Base-by-base conservation (phyloP, 176 grass and related monocot genomes). In the Bolboschoenus planiculmis region DNA sequence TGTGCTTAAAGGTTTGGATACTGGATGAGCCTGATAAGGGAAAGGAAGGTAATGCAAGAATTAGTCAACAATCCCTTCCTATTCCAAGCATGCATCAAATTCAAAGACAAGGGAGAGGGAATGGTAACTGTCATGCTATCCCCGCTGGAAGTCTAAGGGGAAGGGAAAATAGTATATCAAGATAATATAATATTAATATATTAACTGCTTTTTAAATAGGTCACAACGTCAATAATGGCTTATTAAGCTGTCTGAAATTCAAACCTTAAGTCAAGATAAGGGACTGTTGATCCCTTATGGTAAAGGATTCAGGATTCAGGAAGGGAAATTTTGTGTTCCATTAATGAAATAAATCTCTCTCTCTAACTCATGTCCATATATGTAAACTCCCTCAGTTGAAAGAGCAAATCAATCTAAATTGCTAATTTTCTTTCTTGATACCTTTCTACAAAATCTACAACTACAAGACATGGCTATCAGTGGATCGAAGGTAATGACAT, bases 371-470 rank as follows among this genome's bases (percentile, higher is more conserved):
- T 7, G 23, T 26, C 3, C 36, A 80, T 34, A 56, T 80, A 79
- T 4, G 7, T 40, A 1, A 30, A 18, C 21, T 80, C 35, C 44
- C 23, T 30, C 20, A 14, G 23, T 23, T 51, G 29, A 24, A 3
- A 51, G 5, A 79, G 59, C 20, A 82, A 88, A 78, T 34, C 20
- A n/a, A 8, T 82, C 77, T n/a, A 4, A 29, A 48, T 26, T 27
- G 78, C 68, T 64, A 84, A 9, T 72, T 71, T 24, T 80, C 46
- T 80, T 36, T 80, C 76, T 35, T n/a, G 46, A 21, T 31, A 27
- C 1, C 4, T 57, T 29, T 43, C n/a, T 80, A 4, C 14, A 7
- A 4, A 80, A 31, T 57, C 1, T 29, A 55, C 9, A 80, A 79
- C 15, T 27, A n/a, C n/a, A 10, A 27, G 20, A 51, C 23, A 0